These are phyloP conservation scores for Hanseniaspora valbyensis DNA, from an alignment of 805 yeast species.

Conservation along the genomic window DNA sequence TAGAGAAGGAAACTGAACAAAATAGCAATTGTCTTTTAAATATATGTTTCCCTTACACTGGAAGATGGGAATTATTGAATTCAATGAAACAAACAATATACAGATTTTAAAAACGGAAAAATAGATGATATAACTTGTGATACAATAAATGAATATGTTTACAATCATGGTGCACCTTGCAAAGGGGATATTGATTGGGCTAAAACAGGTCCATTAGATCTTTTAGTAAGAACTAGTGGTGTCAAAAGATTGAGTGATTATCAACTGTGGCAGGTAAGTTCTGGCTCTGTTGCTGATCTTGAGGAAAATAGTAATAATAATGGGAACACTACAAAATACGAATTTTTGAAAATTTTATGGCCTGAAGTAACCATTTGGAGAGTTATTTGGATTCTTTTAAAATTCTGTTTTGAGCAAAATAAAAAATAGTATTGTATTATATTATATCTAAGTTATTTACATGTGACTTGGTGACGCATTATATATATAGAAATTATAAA, in stretches of 20 bases:
- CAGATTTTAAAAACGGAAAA: conserved; percentile 24
- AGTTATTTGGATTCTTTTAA: conserved; percentile 10
- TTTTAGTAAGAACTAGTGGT: conserved; percentile 77
- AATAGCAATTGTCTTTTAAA: conserved; percentile 61
- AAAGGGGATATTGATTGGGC: conserved; percentile 1
- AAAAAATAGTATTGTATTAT: not conserved
- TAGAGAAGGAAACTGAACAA: conserved; percentile 50
- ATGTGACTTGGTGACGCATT: no score
- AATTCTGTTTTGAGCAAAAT: conserved; percentile 1
- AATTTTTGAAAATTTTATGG: conserved; percentile 6
- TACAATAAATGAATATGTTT: conserved; percentile 45
- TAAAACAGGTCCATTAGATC: conserved; percentile 46
- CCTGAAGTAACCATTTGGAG: conserved; percentile 9
- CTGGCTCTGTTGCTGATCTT: not conserved
- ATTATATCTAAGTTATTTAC: not conserved
- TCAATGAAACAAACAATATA: conserved; percentile 43
- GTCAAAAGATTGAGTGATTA: conserved; percentile 80
- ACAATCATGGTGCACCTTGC: conserved; percentile 34
- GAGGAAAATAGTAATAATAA: not conserved
- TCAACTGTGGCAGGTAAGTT: conserved; percentile 67
- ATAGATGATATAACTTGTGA: conserved; percentile 37
- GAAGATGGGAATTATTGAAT: conserved; percentile 74
- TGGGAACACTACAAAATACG: not conserved
- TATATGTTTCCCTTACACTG: conserved; percentile 90
- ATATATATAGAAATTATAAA: no score